Evolutionary conservation across 148 eudicot genomes (phyloP), one percentile per base, ranked within the genome.

Genomic region (Camellia lanceoleosa): DNA sequence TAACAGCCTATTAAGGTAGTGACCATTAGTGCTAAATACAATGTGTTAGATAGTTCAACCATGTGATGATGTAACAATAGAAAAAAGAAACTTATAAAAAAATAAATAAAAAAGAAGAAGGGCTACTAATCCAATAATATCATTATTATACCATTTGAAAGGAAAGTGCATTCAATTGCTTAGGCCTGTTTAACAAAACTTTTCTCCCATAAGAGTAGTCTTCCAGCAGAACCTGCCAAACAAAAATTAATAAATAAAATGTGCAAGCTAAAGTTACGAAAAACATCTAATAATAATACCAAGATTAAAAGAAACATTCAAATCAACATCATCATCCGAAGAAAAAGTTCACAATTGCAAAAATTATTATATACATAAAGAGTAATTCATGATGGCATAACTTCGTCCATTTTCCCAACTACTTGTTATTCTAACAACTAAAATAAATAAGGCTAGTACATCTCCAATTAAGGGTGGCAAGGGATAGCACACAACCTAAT

Each of bases 151-250:
- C 98, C 98, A 95, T 95, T 75, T 76, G 80, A 73, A 65, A 79
- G 14, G 93, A 89, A 63, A 93, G 89, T 43, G 98, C 98, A 91
- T 95, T 95, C 74, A 95, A 86, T 84, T 95, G 98, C 88, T 87
- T 95, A 15, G 98, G 90, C 84, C 98, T 91, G 75, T 95, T 95
- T 76, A 95, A 68, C 59, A 82, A 73, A 78, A 93, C 63, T 49
- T 69, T 87, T 80, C 81, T 86, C 66, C 76, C 89, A 84, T 55
- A 81, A 76, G 80, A 80, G 47, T 81, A 81, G 47, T 80, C 87
- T 70, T 90, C 89, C 78, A 90, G 92, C 89, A 93, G 85, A 86
- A 95, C 89, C 98, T 95, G 86, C 69, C 59, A 23, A 81, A 78
- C 41, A 68, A 79, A 78, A 61, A 30, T 30, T 30, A 46, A 20